Percentiles rank a stretch among this genome's conserved stretches.
Conservation (phyloP, 441 rosid genomes). For the Jatropha multifida region DNA sequence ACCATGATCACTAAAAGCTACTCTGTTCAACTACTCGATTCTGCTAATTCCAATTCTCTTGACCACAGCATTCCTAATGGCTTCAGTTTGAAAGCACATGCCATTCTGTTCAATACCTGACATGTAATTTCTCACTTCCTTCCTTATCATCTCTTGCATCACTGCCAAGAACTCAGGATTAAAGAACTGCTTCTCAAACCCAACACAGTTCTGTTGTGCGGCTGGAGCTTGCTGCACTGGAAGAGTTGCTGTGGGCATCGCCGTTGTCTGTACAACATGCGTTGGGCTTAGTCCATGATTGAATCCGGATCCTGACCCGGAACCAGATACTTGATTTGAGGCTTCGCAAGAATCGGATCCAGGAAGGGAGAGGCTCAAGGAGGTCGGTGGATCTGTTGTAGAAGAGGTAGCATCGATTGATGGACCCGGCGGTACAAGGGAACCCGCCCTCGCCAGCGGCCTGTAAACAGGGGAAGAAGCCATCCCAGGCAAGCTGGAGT, state of each 20-base stretch:
- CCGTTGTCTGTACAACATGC: conserved; percentile 2
- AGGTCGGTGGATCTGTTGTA: conserved; percentile 48
- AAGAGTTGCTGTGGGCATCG: background rate
- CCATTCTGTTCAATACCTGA: conserved; percentile 55
- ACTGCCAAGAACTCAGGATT: conserved; percentile 56
- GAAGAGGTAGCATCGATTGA: conserved; percentile 38
- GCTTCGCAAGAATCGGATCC: conserved; percentile 44
- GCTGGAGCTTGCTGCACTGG: conserved; percentile 12
- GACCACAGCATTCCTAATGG: conserved; percentile 57
- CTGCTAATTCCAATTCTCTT: conserved; percentile 67
- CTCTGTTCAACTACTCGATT: conserved; percentile 40
- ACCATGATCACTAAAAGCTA: background rate
- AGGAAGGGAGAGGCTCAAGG: conserved; percentile 68
- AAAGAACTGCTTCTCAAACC: conserved; percentile 51
- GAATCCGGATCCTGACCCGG: conserved; percentile 24
- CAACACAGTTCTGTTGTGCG: background rate
- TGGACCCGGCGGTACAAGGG: conserved; percentile 23
- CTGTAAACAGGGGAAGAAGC: background rate
- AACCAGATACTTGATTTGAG: conserved; percentile 13
- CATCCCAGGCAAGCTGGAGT: conserved; percentile 48
- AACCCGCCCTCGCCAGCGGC: conserved; percentile 35
- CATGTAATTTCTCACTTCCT: conserved; percentile 71
- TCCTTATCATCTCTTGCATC: conserved; percentile 72
- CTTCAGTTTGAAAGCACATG: conserved; percentile 43
- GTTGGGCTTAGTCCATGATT: conserved; percentile 5